Evolutionary conservation across 352 stramenopile species (phyloP).

Genomic region (Pilasporangium apinafurcum): DNA sequence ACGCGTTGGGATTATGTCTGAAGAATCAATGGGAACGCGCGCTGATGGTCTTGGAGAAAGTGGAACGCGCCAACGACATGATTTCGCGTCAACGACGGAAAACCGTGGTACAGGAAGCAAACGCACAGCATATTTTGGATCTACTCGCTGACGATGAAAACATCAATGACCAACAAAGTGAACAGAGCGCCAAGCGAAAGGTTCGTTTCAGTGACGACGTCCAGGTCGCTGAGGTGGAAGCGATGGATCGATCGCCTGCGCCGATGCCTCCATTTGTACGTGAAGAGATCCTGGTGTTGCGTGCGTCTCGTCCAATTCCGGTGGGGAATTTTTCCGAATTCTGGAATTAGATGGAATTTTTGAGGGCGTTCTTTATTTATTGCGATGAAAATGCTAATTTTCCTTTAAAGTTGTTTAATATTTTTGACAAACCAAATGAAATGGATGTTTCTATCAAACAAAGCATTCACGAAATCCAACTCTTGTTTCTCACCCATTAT

Average conservation of each 20-base stretch:
- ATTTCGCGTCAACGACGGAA: constrained; percentile 60
- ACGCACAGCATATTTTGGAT: no score
- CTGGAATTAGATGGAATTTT: no score
- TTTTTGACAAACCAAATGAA: constrained; percentile 13
- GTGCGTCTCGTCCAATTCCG: constrained; percentile 64
- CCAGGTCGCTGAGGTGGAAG: constrained; percentile 23
- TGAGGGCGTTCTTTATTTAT: no score
- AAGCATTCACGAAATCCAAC: no score
- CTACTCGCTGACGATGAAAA: constrained; percentile 17
- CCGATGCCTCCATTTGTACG: constrained; percentile 60
- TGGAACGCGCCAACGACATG: constrained; percentile 75
- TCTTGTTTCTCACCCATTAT: no score
- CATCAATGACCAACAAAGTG: constrained; percentile 2
- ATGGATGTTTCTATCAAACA: no score
- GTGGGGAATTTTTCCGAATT: constrained; percentile 76
- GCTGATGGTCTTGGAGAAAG: constrained; percentile 70
- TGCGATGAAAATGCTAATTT: no score
- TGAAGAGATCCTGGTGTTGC: constrained; percentile 75
- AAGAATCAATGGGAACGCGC: constrained; percentile 77
- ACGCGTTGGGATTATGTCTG: constrained; percentile 56
- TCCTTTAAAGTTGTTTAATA: no score
- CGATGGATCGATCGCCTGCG: constrained; percentile 49
- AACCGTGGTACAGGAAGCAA: constrained; percentile 53
- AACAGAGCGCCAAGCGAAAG: constrained; percentile 13
- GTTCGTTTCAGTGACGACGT: constrained; percentile 66